A percentile compares a stretch with the other conserved stretches of the same genome.
phyloP scores from a whole-genome alignment of 78 protist genomes.

The Dictyostelium citrinum region DNA sequence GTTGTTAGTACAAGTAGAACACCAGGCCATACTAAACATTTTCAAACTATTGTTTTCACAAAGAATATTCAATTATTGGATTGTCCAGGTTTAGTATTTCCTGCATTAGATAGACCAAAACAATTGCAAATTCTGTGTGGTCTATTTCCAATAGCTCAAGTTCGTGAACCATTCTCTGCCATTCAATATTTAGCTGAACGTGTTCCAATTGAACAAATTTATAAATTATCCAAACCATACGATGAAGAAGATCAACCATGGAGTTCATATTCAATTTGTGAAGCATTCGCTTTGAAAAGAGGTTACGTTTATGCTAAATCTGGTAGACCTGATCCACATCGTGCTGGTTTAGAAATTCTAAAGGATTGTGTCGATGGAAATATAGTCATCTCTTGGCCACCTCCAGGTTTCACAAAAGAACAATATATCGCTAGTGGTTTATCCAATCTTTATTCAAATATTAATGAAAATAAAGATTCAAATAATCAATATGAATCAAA shows the following conservation, averaged over 20 bases:
- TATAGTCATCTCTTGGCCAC: slow-evolving; percentile 68
- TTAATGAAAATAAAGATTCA: background rate
- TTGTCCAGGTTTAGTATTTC: slow-evolving; percentile 94
- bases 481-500: background rate
- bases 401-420: slow-evolving; percentile 42
- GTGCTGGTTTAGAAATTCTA: slow-evolving; percentile 65
- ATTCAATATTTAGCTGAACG: slow-evolving; percentile 84
- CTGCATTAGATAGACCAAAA: slow-evolving; percentile 83
- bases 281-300: slow-evolving; percentile 64
- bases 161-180: slow-evolving; percentile 88
- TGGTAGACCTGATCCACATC: slow-evolving; percentile 70
- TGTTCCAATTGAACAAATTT: slow-evolving; percentile 76
- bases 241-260: slow-evolving; percentile 42
- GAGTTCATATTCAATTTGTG: slow-evolving; percentile 46
- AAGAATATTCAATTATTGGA: slow-evolving; percentile 82
- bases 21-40: slow-evolving; percentile 96
- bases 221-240: slow-evolving; percentile 31
- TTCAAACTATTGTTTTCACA: slow-evolving; percentile 86
- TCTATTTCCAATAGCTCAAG: slow-evolving; percentile 89
- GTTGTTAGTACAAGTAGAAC: slow-evolving; percentile 84
- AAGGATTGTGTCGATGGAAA: slow-evolving; percentile 78
- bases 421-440: background rate
- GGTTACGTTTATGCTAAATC: slow-evolving; percentile 66
- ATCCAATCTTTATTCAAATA: background rate
- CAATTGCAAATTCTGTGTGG: slow-evolving; percentile 90